Evolutionary conservation across 2,329 filamentous ascomycete species (phyloP), one percentile per base, ranked within the genome.

Genomic region (Fusarium sp.): DNA sequence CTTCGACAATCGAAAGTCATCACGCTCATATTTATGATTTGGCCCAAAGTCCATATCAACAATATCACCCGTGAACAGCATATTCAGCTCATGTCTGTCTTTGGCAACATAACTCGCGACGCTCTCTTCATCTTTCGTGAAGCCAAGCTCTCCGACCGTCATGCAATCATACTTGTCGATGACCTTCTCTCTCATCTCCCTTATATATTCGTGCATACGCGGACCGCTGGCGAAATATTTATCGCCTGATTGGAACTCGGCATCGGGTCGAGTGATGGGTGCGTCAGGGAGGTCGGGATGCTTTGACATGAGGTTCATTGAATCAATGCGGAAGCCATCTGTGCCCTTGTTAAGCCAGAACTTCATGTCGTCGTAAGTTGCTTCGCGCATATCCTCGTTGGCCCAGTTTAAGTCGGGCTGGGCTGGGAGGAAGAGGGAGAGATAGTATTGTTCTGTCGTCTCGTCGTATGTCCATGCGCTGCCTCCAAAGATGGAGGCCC

Each of bases 341-440:
- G 90, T 89, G 8, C 92, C 92, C 30, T 87, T 87, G 55, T 92
- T 83, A 2, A 95, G 85, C 93, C 93, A 95, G 78, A 94, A 95
- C 20, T 86, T 85, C 86, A 94, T 91, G 10, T 91, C 86, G 27
- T 85, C 84, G 76, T 93, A 91, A 7, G 93, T 89, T 2, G 91
- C 92, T 37, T 87, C 81, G 13, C 92, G 86, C 4, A 91, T 88
- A 3, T 87, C 88, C 0, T 85, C 84, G 57, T 91, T 91, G 72
- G 93, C 91, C 92, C 92, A 95, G 80, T 95, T 95, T 6, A 95
- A 84, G 71, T 95, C 93, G 0, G 93, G 92, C 77, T 94, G 92
- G 64, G 91, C 87, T 2, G 86, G 86, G 4, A 90, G 88, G 78
- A 93, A 95, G 8, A 95, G 84, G 52, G 91, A 88, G 2, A 94